Evolutionary conservation across 2,329 filamentous ascomycete species (phyloP), one percentile per base, ranked within the genome.

Genomic region (Fonsecaea nubica): DNA sequence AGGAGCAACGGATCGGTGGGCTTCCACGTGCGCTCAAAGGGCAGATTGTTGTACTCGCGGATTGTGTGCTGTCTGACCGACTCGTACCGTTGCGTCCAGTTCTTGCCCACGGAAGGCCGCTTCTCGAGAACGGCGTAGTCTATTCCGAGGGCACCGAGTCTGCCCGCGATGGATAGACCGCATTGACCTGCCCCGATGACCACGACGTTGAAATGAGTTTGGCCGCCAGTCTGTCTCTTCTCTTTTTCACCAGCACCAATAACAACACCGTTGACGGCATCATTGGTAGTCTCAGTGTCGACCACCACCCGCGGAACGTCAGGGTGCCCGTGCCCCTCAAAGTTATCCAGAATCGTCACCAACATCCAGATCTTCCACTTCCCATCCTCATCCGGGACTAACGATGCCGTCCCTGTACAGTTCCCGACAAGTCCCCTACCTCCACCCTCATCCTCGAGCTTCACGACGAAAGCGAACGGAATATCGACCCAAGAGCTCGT

Each of bases 31-130:
- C 68, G 68, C 12, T 70, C 74, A 38, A 75, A 75, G 2, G 74
- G 74, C 25, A 75, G 65, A 65, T 76, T 74, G 42, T 67, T 69
- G 45, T 63, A 60, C 42, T 70, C 68, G 3, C 61, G 59, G 12
- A 64, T 40, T 4, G 66, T 68, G 48, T 70, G 68, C 38, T 64
- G 76, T 12, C 79, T 78, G 8, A 80, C 75, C 21, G 80, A 80
- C 45, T 81, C 78, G 66, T 84, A 84, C 56, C 82, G 75, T 56
- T 78, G 76, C 1, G 75, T 74, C 82, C 82, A 84, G 53, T 80
- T 81, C 61, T 82, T 79, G 1, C 82, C 82, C 4, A 83, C 75
- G 0, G 75, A 70, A 25, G 74, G 72, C 36, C 80, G 80, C 30
- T 76, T 75, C 54, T 84, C 82, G 52, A 84, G 75, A n/a, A 83